phyloP scores from a whole-genome alignment of 1,139 yeast species.

The Candida anutae region DNA sequence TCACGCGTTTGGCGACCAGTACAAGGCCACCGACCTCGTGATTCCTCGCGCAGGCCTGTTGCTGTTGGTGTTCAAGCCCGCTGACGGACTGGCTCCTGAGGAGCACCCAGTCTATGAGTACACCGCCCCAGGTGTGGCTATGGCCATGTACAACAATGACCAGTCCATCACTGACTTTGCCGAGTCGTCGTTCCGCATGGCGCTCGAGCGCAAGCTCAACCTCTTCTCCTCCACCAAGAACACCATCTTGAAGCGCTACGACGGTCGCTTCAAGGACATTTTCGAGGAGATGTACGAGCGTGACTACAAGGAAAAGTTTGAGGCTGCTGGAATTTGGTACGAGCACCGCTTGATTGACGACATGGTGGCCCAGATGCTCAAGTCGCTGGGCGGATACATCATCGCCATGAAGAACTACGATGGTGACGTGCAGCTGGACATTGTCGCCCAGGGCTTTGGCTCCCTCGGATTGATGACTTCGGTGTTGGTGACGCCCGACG shows the following conservation, averaged over 20 bases:
- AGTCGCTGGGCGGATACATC: slow-evolving; percentile 76
- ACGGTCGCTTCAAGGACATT: slow-evolving; percentile 75
- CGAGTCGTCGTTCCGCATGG: slow-evolving; percentile 69
- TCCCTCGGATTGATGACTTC: slow-evolving; percentile 82
- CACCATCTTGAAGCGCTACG: slow-evolving; percentile 75
- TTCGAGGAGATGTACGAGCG: slow-evolving; percentile 59
- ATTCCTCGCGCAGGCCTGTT: slow-evolving; percentile 63
- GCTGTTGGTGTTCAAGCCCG: slow-evolving; percentile 58
- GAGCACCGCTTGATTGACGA: slow-evolving; percentile 82
- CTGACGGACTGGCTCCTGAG: slow-evolving; percentile 43
- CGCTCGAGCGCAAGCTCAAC: slow-evolving; percentile 57
- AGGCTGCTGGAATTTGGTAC: slow-evolving; percentile 62
- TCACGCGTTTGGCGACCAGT: slow-evolving; percentile 83
- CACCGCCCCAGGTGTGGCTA: slow-evolving; percentile 62
- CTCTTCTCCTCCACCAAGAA: slow-evolving; percentile 70
- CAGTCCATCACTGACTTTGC: slow-evolving; percentile 76
- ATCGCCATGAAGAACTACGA: slow-evolving; percentile 82
- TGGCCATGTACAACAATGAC: slow-evolving; percentile 80
- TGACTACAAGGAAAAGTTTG: slow-evolving; percentile 51
- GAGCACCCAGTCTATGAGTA: slow-evolving; percentile 52
- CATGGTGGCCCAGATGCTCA: slow-evolving; percentile 86
- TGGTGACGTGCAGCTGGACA: slow-evolving; percentile 82
- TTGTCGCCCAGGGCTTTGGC: slow-evolving; percentile 83
- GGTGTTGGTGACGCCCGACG: slow-evolving; percentile 78
- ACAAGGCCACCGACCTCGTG: slow-evolving; percentile 70